Evolutionary conservation across 139 green algal species (phyloP).

Genomic region (Dunaliella sp.): DNA sequence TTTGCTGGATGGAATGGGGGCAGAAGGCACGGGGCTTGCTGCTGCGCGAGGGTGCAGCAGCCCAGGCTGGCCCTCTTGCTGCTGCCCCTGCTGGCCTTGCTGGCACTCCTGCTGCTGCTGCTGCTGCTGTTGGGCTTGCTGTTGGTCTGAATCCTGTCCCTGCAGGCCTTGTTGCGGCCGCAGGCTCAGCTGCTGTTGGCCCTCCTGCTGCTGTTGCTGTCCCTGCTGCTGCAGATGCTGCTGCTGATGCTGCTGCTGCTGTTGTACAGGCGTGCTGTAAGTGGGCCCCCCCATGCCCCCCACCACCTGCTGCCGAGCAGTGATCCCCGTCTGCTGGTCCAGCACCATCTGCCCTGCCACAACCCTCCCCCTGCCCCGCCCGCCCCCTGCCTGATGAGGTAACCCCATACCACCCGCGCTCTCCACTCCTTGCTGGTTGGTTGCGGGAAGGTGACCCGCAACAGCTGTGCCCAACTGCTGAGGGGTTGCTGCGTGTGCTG

Average conservation of each 20-base stretch:
- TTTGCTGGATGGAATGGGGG: too few species aligned
- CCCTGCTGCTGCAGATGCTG: constrained; percentile 5
- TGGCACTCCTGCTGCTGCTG: not conserved
- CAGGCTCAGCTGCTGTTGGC: too few species aligned
- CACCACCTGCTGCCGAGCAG: not conserved
- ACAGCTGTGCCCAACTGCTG: too few species aligned
- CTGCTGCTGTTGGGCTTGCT: constrained; percentile 5
- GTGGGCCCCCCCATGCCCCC: not conserved
- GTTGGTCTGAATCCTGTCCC: too few species aligned
- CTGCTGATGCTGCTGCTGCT: not conserved
- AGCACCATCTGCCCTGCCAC: not conserved
- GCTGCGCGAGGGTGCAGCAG: too few species aligned
- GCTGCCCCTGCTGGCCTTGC: constrained; percentile 6
- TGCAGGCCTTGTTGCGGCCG: too few species aligned
- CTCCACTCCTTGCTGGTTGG: too few species aligned
- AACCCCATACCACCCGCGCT: too few species aligned
- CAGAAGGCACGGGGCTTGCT: not conserved
- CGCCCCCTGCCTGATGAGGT: too few species aligned
- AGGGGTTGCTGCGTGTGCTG: constrained; percentile 10
- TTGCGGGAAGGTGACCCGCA: too few species aligned
- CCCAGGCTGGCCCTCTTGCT: too few species aligned
- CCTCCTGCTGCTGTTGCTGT: not conserved
- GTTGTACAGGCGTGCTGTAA: not conserved
- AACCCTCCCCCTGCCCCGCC: not conserved
- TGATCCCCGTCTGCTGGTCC: not conserved